Evolutionary conservation across 129 eudicot species (phyloP).

Genomic region (Lonicera japonica): DNA sequence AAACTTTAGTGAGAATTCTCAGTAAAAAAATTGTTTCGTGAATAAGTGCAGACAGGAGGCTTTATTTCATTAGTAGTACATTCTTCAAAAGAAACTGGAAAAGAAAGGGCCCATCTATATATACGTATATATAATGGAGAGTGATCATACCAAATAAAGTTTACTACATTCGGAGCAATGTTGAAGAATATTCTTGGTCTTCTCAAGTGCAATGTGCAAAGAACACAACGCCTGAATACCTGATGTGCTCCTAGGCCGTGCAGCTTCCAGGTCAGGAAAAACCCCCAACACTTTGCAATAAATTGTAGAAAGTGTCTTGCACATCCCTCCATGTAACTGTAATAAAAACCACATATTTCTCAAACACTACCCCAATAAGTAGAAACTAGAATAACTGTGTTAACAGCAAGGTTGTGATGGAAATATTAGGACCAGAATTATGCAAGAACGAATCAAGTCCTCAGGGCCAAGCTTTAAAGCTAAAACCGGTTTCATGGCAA

Average conservation of each 20-base stretch:
- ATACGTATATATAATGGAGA: background rate
- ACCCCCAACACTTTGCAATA: slow-evolving; percentile 67
- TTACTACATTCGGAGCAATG: slow-evolving; percentile 97
- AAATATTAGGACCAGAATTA: background rate
- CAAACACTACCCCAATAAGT: slow-evolving; percentile 8
- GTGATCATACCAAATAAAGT: slow-evolving; percentile 70
- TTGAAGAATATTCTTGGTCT: slow-evolving; percentile 82
- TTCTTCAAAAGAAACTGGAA: too few relatives aligned
- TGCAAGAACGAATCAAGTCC: background rate
- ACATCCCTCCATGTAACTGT: slow-evolving; percentile 96
- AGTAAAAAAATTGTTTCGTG: too few relatives aligned
- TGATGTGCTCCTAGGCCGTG: slow-evolving; percentile 95
- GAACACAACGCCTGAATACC: slow-evolving; percentile 98
- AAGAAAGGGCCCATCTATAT: background rate
- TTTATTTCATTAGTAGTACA: too few relatives aligned
- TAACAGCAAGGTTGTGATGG: too few relatives aligned
- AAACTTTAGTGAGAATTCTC: too few relatives aligned
- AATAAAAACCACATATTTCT: slow-evolving; percentile 11
- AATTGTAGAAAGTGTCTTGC: slow-evolving; percentile 60
- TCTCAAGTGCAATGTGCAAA: slow-evolving; percentile 92
- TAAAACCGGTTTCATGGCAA: too few relatives aligned
- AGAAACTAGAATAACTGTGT: background rate
- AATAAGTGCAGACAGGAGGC: too few relatives aligned
- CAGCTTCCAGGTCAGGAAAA: slow-evolving; percentile 83
- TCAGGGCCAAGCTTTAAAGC: too few relatives aligned